Evolutionary conservation across 2,329 filamentous ascomycete genomes (phyloP).

Genomic region (Aspergillus tamarii): DNA sequence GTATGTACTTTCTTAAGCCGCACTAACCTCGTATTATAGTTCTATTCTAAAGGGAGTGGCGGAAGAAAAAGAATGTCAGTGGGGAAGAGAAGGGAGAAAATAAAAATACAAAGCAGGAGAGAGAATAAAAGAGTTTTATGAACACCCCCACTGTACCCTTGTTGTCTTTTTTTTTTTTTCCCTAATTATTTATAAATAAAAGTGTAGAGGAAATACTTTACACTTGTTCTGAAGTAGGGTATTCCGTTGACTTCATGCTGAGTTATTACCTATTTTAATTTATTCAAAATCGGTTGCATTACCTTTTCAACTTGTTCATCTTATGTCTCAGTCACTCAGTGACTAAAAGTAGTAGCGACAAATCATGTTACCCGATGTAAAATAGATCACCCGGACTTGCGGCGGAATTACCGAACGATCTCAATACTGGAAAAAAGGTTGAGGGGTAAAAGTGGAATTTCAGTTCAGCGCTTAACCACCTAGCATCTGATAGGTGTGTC

Average conservation of each 20-base stretch:
- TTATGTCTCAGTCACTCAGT: not conserved
- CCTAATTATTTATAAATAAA: not conserved
- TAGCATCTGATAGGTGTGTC: not conserved
- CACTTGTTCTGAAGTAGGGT: not conserved
- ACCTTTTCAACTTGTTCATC: not conserved
- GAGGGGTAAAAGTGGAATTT: not conserved
- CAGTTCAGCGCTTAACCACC: not conserved
- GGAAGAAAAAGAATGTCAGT: not conserved
- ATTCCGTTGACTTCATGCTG: not conserved
- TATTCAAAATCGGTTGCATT: not conserved
- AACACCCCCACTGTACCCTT: not conserved
- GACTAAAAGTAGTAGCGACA: not conserved
- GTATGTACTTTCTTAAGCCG: not conserved
- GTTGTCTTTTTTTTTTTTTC: not conserved
- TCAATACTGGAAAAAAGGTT: not conserved
- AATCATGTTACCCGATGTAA: not conserved
- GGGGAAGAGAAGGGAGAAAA: not conserved
- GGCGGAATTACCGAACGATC: not conserved
- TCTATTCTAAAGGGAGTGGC: not conserved
- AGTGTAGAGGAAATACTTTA: not conserved
- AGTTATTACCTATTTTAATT: not conserved
- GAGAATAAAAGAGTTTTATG: not conserved
- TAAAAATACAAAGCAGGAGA: not conserved
- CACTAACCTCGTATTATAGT: slow-evolving; percentile 7
- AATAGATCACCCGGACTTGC: not conserved